phyloP scores from a whole-genome alignment of 2,329 filamentous ascomycete species.

The Fusarium compactum region DNA sequence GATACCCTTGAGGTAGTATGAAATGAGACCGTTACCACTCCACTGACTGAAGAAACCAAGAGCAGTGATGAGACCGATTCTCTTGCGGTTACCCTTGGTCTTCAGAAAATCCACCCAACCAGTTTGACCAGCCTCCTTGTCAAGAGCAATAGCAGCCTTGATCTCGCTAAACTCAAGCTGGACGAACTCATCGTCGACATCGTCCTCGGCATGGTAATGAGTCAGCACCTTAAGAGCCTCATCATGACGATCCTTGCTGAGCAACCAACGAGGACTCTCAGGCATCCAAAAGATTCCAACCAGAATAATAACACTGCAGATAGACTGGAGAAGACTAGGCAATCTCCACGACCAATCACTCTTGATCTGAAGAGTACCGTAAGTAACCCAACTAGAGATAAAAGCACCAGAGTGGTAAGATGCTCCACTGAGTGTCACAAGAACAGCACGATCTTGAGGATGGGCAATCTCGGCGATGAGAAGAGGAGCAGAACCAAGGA shows the following conservation, averaged over 20 bases:
- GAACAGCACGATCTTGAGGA: conserved; percentile 21
- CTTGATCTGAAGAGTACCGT: conserved; percentile 24
- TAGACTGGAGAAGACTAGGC: conserved; percentile 13
- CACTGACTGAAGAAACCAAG: conserved; percentile 34
- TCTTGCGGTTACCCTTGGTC: conserved; percentile 46
- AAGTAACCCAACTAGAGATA: conserved; percentile 21
- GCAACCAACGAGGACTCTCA: conserved; percentile 39
- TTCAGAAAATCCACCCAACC: conserved; percentile 41
- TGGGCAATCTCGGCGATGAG: conserved; percentile 19
- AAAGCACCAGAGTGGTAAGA: conserved; percentile 21
- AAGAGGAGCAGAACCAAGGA: conserved; percentile 13
- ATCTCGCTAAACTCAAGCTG: conserved; percentile 36
- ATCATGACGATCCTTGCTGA: conserved; percentile 39
- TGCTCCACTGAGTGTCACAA: conserved; percentile 12
- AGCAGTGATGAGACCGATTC: conserved; percentile 44
- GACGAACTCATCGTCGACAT: conserved; percentile 24
- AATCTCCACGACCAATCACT: conserved; percentile 24
- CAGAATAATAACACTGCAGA: conserved; percentile 30
- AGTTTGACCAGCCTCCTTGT: conserved; percentile 30
- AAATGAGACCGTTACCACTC: conserved; percentile 31
- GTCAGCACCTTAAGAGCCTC: conserved; percentile 32
- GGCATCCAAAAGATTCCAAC: conserved; percentile 29
- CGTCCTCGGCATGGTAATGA: conserved; percentile 36
- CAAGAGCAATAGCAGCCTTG: conserved; percentile 29
- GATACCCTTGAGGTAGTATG: conserved; percentile 30